Conservation (phyloP, 768 basidiomycete species). For the Tricholoma hemisulphureum region DNA sequence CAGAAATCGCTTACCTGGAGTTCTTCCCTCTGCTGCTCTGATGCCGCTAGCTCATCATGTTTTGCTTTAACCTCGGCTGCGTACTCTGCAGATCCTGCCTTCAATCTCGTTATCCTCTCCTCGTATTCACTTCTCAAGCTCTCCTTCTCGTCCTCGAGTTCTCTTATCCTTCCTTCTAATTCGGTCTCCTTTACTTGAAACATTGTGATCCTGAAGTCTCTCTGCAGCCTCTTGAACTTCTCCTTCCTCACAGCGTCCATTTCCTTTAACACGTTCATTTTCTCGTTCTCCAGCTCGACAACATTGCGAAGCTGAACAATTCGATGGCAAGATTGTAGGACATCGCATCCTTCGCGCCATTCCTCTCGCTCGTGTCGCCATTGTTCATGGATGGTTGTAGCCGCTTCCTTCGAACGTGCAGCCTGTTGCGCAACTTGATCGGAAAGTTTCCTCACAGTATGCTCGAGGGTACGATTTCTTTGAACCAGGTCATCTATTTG, state of each 20-base stretch:
- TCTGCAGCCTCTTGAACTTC: slow-evolving; percentile 55
- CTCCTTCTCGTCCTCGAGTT: slow-evolving; percentile 50
- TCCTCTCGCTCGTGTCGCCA: slow-evolving; percentile 53
- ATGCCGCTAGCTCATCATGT: slow-evolving; percentile 36
- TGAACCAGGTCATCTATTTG: slow-evolving; percentile 77
- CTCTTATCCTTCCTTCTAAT: slow-evolving; percentile 50
- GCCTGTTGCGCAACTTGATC: slow-evolving; percentile 47
- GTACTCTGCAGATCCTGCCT: slow-evolving; percentile 32
- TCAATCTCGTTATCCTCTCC: slow-evolving; percentile 26
- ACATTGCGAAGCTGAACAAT: slow-evolving; percentile 61
- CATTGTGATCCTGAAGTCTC: slow-evolving; percentile 66
- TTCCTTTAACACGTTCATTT: slow-evolving; percentile 48
- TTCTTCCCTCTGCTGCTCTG: slow-evolving; percentile 44
- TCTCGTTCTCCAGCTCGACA: slow-evolving; percentile 54
- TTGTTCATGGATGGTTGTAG: slow-evolving; percentile 44
- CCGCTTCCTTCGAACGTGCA: slow-evolving; percentile 39
- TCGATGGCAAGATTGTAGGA: slow-evolving; percentile 60
- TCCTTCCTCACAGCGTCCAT: slow-evolving; percentile 55
- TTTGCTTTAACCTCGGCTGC: slow-evolving; percentile 38
- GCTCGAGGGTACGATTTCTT: slow-evolving; percentile 62
- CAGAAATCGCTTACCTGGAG: slow-evolving; percentile 40
- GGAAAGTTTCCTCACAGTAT: slow-evolving; percentile 53
- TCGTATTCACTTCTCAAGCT: slow-evolving; percentile 22
- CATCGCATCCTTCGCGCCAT: slow-evolving; percentile 64
- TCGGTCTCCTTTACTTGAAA: slow-evolving; percentile 65